Evolutionary conservation across 2,329 filamentous ascomycete genomes (phyloP).

Genomic region (Nothophoma quercina): DNA sequence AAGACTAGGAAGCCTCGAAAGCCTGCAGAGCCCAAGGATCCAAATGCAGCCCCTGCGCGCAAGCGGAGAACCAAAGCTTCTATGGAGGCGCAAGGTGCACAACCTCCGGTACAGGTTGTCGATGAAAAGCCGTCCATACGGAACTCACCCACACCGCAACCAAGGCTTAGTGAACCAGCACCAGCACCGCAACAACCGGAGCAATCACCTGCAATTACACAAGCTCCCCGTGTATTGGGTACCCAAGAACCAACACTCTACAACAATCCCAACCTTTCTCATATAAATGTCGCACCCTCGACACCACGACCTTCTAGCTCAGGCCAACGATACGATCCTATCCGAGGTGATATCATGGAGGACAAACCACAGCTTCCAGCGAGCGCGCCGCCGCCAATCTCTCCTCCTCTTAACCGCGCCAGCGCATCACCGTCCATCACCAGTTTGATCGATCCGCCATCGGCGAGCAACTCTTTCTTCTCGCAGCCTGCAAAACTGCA

Average conservation of each 20-base stretch:
- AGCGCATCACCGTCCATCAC: conserved; percentile 91
- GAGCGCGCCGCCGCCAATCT: conserved; percentile 56
- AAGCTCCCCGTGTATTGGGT: conserved; percentile 45
- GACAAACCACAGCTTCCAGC: conserved; percentile 52
- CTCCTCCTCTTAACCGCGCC: conserved; percentile 70
- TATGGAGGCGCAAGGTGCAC: conserved; percentile 40
- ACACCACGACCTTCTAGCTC: conserved; percentile 67
- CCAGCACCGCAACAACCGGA: conserved; percentile 33
- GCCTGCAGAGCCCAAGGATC: conserved; percentile 58
- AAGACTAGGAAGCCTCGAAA: conserved; percentile 57
- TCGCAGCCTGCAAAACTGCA: conserved; percentile 43
- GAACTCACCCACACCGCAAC: conserved; percentile 38
- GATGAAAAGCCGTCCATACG: conserved; percentile 38
- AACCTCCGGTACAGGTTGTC: conserved; percentile 30
- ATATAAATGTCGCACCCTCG: conserved; percentile 55
- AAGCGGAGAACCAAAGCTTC: conserved; percentile 57
- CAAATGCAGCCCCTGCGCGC: conserved; percentile 55
- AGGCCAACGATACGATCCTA: conserved; percentile 88
- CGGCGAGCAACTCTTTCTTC: conserved; percentile 48
- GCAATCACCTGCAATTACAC: conserved; percentile 34
- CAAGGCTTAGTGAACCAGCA: conserved; percentile 37
- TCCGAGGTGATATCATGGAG: conserved; percentile 68
- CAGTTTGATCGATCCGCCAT: conserved; percentile 80
- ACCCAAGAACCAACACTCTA: conserved; percentile 50
- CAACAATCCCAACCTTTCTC: conserved; percentile 47